Percentiles rank a stretch among this genome's conserved stretches.
These are phyloP conservation scores for Citrus cavaleriei DNA, from an alignment of 345 rosid genomes.

Conservation along the genomic window DNA sequence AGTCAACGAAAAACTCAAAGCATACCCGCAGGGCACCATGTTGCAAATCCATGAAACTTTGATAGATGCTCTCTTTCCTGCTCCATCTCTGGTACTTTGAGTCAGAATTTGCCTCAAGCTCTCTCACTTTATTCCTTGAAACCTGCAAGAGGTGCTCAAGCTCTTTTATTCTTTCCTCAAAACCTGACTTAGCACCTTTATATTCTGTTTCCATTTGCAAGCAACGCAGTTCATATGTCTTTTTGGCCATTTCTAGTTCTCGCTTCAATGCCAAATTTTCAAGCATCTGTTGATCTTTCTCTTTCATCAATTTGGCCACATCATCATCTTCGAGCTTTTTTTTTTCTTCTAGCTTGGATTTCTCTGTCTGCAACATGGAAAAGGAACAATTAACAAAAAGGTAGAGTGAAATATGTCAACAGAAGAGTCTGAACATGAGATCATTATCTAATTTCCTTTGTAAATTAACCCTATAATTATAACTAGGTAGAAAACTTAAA, in stretches of 20 bases:
- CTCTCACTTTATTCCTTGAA: conserved; percentile 33
- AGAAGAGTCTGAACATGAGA: background rate
- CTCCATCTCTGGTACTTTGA: conserved; percentile 43
- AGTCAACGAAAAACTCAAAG: background rate
- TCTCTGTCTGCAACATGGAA: conserved; percentile 35
- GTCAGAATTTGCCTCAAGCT: conserved; percentile 44
- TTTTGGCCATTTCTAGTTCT: conserved; percentile 47
- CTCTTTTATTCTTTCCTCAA: conserved; percentile 44
- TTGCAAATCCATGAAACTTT: conserved; percentile 40
- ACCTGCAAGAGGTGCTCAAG: conserved; percentile 38
- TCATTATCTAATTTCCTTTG: background rate
- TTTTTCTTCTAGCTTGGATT: conserved; percentile 42
- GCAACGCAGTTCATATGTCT: conserved; percentile 42
- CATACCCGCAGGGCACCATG: conserved; percentile 58
- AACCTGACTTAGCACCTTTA: conserved; percentile 36
- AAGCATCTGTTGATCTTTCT: conserved; percentile 31
- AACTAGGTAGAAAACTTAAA: background rate
- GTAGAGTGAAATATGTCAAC: background rate
- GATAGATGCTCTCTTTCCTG: conserved; percentile 44
- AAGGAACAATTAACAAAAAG: background rate
- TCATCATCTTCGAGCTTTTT: conserved; percentile 42
- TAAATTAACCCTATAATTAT: background rate
- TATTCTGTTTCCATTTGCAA: conserved; percentile 57
- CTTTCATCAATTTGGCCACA: conserved; percentile 25
- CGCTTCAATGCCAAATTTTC: conserved; percentile 35